Evolutionary conservation across 2,329 filamentous ascomycete genomes (phyloP).

Genomic region (Phaeophleospora eucalypticola): DNA sequence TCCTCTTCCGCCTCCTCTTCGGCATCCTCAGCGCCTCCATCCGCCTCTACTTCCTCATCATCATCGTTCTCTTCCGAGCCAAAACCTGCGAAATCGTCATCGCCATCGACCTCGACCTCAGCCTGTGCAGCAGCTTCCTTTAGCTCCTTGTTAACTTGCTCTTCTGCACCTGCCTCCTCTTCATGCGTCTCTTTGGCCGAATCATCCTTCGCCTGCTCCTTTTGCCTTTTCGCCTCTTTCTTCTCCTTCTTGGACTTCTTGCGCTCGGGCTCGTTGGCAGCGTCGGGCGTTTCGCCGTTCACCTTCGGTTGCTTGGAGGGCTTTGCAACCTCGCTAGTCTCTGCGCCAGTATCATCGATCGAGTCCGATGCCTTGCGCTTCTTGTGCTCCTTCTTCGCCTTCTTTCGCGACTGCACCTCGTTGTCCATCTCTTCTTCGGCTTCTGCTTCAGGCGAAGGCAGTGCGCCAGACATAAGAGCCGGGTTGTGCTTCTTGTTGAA

Average conservation of each 20-base stretch:
- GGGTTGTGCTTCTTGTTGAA: constrained; percentile 19
- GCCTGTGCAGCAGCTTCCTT: constrained; percentile 23
- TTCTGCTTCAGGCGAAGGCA: constrained; percentile 29
- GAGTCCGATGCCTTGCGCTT: constrained; percentile 27
- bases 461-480: constrained; percentile 33
- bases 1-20: constrained; percentile 34
- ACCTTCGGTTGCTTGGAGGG: constrained; percentile 10
- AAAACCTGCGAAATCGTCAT: constrained; percentile 36
- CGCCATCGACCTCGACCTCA: constrained; percentile 12
- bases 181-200: constrained; percentile 11
- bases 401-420: constrained; percentile 20
- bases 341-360: constrained; percentile 8
- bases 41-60: constrained; percentile 13
- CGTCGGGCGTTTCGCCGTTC: constrained; percentile 12
- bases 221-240: constrained; percentile 16
- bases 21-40: constrained; percentile 32
- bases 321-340: constrained; percentile 6
- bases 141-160: constrained; percentile 29
- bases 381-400: constrained; percentile 32
- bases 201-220: constrained; percentile 7
- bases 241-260: constrained; percentile 27
- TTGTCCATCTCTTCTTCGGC: constrained; percentile 14
- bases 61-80: constrained; percentile 37
- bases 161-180: constrained; percentile 22
- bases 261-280: constrained; percentile 18